Evolutionary conservation across 2,329 filamentous ascomycete species (phyloP).

Genomic region (Erysiphe pulchra): DNA sequence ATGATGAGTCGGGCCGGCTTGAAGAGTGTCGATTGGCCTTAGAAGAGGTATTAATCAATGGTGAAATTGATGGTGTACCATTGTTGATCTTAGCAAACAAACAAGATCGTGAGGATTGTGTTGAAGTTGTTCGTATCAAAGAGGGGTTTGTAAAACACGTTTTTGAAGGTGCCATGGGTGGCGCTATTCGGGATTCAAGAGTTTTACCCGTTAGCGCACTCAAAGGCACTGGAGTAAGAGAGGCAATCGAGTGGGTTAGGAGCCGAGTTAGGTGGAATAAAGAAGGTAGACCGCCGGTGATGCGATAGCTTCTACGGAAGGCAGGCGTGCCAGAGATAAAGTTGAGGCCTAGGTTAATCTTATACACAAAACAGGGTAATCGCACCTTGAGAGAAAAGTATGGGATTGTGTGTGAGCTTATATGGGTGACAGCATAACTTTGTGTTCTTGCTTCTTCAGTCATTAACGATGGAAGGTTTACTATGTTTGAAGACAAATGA

Average conservation of each 20-base stretch:
- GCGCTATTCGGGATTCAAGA: slow-evolving; percentile 64
- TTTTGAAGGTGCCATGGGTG: slow-evolving; percentile 79
- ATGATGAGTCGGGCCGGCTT: slow-evolving; percentile 28
- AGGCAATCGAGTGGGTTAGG: slow-evolving; percentile 92
- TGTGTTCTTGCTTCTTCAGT: no score
- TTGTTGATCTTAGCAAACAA: slow-evolving; percentile 88
- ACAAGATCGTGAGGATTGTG: slow-evolving; percentile 89
- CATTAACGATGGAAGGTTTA: no score
- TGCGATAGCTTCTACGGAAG: slow-evolving; percentile 32
- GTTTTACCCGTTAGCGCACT: slow-evolving; percentile 84
- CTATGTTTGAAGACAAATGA: no score
- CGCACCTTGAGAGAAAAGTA: no score
- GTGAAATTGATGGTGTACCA: slow-evolving; percentile 75
- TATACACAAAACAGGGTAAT: no score
- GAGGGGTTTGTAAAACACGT: slow-evolving; percentile 88
- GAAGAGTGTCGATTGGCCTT: slow-evolving; percentile 78
- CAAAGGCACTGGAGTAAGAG: slow-evolving; percentile 62
- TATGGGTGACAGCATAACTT: no score
- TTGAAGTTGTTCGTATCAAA: slow-evolving; percentile 93
- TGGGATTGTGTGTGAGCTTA: no score
- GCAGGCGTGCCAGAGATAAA: no score
- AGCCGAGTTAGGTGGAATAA: slow-evolving; percentile 92
- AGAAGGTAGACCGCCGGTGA: slow-evolving; percentile 70
- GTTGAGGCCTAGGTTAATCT: no score
- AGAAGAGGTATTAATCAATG: slow-evolving; percentile 68